A percentile compares a stretch with the other conserved stretches of the same genome.
Evolutionary conservation across 305 asterid genomes (phyloP).

Genomic region (Fraxinus albicans): DNA sequence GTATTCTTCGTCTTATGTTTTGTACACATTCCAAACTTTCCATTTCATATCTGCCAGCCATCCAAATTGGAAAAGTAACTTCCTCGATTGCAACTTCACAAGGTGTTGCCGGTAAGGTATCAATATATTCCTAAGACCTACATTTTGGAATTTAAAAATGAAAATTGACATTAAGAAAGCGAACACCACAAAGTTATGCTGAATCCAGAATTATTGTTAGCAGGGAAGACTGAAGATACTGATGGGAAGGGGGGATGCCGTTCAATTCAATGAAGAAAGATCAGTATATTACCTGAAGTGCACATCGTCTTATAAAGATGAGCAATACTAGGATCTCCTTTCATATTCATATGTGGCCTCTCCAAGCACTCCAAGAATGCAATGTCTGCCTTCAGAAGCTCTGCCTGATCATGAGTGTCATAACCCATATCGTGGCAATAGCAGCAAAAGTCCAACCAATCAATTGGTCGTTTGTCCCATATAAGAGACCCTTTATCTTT

Average conservation of each 20-base stretch:
- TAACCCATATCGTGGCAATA: constrained; percentile 97
- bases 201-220: neutral
- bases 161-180: neutral
- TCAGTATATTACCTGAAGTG: constrained; percentile 57
- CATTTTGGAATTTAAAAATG: constrained; percentile 18
- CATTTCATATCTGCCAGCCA: constrained; percentile 50
- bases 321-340: constrained; percentile 76
- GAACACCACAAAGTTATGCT: neutral
- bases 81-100: constrained; percentile 56
- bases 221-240: neutral
- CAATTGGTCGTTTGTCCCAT: constrained; percentile 96
- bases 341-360: constrained; percentile 64
- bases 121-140: constrained; percentile 75
- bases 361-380: constrained; percentile 95
- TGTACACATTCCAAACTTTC: constrained; percentile 45
- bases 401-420: constrained; percentile 81
- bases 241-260: neutral
- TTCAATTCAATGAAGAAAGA: neutral
- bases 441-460: constrained; percentile 97
- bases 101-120: constrained; percentile 84
- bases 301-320: constrained; percentile 78
- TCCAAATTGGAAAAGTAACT: constrained; percentile 39
- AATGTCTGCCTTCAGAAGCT: constrained; percentile 89
- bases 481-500: constrained; percentile 74
- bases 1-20: constrained; percentile 17